These are phyloP conservation scores for Gigaspora rosea DNA, from an alignment of 192 early-diverging fungal genomes.

Conservation along the genomic window DNA sequence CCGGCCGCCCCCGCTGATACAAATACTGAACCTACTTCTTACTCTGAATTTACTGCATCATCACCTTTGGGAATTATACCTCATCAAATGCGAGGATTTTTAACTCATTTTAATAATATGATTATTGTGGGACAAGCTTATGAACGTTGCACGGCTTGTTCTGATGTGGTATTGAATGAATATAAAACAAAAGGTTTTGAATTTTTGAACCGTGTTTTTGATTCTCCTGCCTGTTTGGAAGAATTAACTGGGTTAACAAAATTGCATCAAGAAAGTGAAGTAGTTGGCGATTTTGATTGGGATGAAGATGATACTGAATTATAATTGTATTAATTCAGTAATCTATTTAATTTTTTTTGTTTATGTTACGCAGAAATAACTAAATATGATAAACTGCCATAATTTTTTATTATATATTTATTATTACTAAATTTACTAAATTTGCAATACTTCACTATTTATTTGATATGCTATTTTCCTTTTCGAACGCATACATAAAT, in stretches of 20 bases:
- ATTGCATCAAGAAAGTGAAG: conserved; percentile 80
- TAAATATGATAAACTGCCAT: no score
- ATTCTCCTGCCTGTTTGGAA: conserved; percentile 80
- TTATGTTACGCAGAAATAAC: no score
- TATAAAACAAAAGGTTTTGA: conserved; percentile 70
- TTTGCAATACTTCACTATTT: no score
- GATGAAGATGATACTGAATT: conserved; percentile 50
- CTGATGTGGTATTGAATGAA: conserved; percentile 57
- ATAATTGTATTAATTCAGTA: no score
- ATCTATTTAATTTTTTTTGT: no score
- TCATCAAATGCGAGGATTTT: conserved; percentile 95
- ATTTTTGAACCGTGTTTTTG: conserved; percentile 75
- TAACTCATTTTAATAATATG: conserved; percentile 83
- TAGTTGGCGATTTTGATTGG: conserved; percentile 76
- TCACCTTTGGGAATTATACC: conserved; percentile 74
- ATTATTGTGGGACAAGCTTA: conserved; percentile 83
- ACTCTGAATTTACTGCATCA: not conserved
- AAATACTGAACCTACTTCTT: not conserved
- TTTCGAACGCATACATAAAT: no score
- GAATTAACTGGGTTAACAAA: conserved; percentile 80
- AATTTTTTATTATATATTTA: no score
- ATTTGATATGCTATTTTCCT: no score
- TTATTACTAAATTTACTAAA: no score
- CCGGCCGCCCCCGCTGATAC: conserved; percentile 57
- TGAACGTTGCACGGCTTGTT: conserved; percentile 92